Evolutionary conservation across 371 early-diverging fungal genomes (phyloP), one percentile per base, ranked within the genome.

Genomic region (Entomophthora muscae): DNA sequence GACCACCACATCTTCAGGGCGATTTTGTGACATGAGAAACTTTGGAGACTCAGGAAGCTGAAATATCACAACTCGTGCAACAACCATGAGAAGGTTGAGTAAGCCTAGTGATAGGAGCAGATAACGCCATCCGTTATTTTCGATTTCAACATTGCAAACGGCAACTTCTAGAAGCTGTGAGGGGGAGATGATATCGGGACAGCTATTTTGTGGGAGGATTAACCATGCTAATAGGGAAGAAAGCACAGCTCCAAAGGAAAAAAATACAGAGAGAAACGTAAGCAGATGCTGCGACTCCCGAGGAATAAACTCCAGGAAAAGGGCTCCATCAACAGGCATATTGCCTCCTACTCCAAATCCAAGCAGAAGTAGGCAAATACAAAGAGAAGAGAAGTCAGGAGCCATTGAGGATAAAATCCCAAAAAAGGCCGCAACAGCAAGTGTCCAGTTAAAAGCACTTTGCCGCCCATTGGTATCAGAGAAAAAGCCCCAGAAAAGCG

Each of bases 331-430:
- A 24, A 88, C 88, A n/a, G 91, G 90, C 81, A 89, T 83, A 66
- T 89, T 91, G 29, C 92, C 91, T 56, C 91, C 91, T 31, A 91
- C 87, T 17, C 90, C 90, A 69, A 88, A 82, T 1, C 89, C 90
- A 61, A 89, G 72, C 2, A 77, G 78, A 55, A 86, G 80, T 1
- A 88, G 68, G 30, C 80, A 70, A 12, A 81, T 28, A 65, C 86
- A 89, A 22, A 88, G 71, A 32, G 76, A 68, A 56, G 73, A 63
- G 66, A 88, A 89, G 27, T 73, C 76, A 42, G 81, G 80, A 5
- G 85, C 74, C 30, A 85, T 75, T 53, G 87, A 82, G 1, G 90
- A 78, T 2, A 82, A 64, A 31, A 82, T 67, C 0, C 88, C 90
- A 75, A 86, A 89, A 13, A 82, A 56, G 0, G 83, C 77, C 0